Conservation (phyloP, 371 early-diverging fungal genomes). For the Zopfochytrium polystomum region DNA sequence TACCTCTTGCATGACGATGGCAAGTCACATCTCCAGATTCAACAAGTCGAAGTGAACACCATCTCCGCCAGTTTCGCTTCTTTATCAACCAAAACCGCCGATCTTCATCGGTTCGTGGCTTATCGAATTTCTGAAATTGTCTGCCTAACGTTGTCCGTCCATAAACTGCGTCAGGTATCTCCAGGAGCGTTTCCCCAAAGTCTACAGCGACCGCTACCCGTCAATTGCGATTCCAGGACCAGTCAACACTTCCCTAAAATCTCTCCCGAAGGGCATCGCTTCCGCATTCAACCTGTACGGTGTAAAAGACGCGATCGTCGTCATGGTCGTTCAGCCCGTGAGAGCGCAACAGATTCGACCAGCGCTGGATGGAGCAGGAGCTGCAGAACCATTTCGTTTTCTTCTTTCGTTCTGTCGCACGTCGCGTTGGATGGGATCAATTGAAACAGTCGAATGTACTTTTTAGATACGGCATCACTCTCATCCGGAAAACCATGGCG, state of each 20-base stretch:
- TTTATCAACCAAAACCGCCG: conserved; percentile 70
- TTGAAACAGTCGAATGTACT: conserved; percentile 2
- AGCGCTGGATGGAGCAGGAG: conserved; percentile 83
- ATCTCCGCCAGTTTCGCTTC: conserved; percentile 88
- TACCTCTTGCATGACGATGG: conserved; percentile 75
- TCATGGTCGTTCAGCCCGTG: conserved; percentile 89
- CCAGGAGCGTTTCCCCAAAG: not conserved
- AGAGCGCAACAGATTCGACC: conserved; percentile 94
- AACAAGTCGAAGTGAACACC: conserved; percentile 97
- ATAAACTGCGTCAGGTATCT: not conserved
- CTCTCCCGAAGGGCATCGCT: conserved; percentile 77
- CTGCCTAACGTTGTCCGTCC: not conserved
- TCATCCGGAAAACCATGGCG: conserved; percentile 64
- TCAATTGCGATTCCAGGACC: conserved; percentile 3
- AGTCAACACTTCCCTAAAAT: conserved; percentile 62
- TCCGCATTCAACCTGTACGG: conserved; percentile 77
- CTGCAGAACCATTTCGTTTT: conserved; percentile 67
- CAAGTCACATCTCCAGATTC: conserved; percentile 48
- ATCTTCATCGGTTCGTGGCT: conserved; percentile 70
- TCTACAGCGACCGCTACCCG: not conserved
- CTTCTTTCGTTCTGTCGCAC: conserved; percentile 16
- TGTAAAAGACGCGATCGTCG: conserved; percentile 69
- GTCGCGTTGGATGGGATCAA: too few species aligned
- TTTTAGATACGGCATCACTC: conserved; percentile 59
- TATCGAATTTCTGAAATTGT: not conserved